phyloP scores from a whole-genome alignment of 352 stramenopile species.

The Pythium vanterpoolii region DNA sequence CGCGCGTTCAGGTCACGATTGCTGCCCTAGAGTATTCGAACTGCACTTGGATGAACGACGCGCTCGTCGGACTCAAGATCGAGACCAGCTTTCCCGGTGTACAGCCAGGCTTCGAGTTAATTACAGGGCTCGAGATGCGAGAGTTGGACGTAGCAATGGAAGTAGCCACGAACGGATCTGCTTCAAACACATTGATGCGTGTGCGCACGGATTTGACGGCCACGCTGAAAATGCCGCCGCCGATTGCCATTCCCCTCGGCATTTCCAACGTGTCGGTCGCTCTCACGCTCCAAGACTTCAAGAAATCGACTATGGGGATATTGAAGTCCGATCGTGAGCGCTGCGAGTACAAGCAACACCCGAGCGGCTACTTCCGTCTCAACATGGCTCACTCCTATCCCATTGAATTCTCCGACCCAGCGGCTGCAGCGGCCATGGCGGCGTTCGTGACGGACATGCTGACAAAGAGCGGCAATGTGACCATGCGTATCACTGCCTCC shows the following conservation, averaged over 20 bases:
- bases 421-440: constrained; percentile 47
- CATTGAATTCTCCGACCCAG: constrained; percentile 39
- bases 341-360: constrained; percentile 63
- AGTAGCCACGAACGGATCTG: background rate
- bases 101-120: constrained; percentile 50
- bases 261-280: constrained; percentile 66
- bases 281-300: constrained; percentile 44
- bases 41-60: constrained; percentile 65
- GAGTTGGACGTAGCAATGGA: constrained; percentile 62
- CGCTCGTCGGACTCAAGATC: constrained; percentile 60
- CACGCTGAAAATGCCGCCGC: constrained; percentile 66
- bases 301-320: constrained; percentile 35
- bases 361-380: constrained; percentile 53
- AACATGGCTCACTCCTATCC: constrained; percentile 75
- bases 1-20: constrained; percentile 52
- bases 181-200: constrained; percentile 67
- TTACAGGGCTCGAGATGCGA: constrained; percentile 61
- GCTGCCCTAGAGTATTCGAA: constrained; percentile 38
- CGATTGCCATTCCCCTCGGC: constrained; percentile 61
- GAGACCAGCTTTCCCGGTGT: constrained; percentile 62
- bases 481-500: constrained; percentile 47
- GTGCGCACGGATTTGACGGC: constrained; percentile 66
- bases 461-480: constrained; percentile 53
- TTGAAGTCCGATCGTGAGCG: constrained; percentile 48
- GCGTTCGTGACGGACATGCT: constrained; percentile 55